phyloP scores from a whole-genome alignment of 257 asterid genomes.

The Hygrophila difformis region DNA sequence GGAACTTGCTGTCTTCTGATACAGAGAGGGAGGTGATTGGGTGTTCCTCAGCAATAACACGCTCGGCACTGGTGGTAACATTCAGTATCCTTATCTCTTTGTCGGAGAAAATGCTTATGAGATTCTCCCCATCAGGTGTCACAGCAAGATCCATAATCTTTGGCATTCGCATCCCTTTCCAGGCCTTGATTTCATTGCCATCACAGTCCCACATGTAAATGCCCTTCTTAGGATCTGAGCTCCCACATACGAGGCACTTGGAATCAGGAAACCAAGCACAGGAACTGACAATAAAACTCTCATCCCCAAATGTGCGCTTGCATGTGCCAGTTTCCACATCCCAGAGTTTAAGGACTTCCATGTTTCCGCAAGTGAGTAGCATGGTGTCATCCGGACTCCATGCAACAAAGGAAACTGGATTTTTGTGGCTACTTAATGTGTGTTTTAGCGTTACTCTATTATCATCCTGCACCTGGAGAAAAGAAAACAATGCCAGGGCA shows the following conservation, averaged over 20 bases:
- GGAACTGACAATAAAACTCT: constrained; percentile 58
- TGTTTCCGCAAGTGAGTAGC: constrained; percentile 84
- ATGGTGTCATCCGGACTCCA: constrained; percentile 95
- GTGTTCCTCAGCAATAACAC: constrained; percentile 65
- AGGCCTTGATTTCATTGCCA: constrained; percentile 73
- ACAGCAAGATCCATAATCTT: constrained; percentile 82
- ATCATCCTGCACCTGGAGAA: constrained; percentile 64
- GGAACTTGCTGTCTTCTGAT: constrained; percentile 61
- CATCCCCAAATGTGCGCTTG: constrained; percentile 73
- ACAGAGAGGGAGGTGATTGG: constrained; percentile 75
- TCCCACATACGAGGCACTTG: constrained; percentile 80
- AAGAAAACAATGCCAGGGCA: neutral
- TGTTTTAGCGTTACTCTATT: constrained; percentile 38
- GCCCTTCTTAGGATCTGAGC: constrained; percentile 81
- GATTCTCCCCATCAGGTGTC: constrained; percentile 79
- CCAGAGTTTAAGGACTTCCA: constrained; percentile 91
- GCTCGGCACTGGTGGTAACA: constrained; percentile 48
- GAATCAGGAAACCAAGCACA: constrained; percentile 99
- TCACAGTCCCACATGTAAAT: constrained; percentile 90
- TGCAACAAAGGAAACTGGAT: constrained; percentile 68
- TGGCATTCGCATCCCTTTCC: constrained; percentile 95
- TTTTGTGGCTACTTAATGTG: constrained; percentile 48
- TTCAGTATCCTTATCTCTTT: constrained; percentile 73
- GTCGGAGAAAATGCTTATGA: constrained; percentile 68
- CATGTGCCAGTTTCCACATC: constrained; percentile 76